phyloP scores from a whole-genome alignment of 2,329 filamentous ascomycete genomes.

The Neofusicoccum parvum region DNA sequence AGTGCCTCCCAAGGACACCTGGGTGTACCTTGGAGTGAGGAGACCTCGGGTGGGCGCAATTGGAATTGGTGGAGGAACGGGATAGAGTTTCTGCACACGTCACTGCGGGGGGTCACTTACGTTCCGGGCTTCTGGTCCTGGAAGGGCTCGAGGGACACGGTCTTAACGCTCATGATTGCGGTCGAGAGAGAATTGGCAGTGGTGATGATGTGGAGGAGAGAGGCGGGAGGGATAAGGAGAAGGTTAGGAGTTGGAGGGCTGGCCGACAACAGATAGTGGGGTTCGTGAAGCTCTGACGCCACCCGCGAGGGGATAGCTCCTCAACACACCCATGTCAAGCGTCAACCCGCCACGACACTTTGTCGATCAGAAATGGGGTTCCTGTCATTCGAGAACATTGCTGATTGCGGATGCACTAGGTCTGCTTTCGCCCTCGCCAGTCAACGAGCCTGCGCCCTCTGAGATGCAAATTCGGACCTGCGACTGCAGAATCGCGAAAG shows the following conservation, averaged over 20 bases:
- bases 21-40: too few species aligned
- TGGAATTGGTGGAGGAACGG: conserved; percentile 25
- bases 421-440: not conserved
- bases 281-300: conserved; percentile 18
- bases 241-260: conserved; percentile 9
- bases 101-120: conserved; percentile 61
- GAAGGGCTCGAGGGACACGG: conserved; percentile 81
- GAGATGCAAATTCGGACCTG: not conserved
- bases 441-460: not conserved
- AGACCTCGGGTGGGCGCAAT: not conserved
- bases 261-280: conserved; percentile 16
- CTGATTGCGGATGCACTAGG: not conserved
- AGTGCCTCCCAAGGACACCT: too few species aligned
- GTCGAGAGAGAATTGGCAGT: not conserved
- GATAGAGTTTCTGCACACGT: not conserved
- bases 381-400: conserved; percentile 10
- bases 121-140: conserved; percentile 98
- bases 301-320: conserved; percentile 17
- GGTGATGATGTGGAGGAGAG: not conserved
- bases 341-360: conserved; percentile 2
- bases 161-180: conserved; percentile 66
- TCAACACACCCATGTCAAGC: conserved; percentile 15
- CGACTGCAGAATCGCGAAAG: not conserved
- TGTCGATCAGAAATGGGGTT: conserved; percentile 18
- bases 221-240: conserved; percentile 6